Conservation (phyloP, 306 rosid genomes). For the Dalbergia cultrata region DNA sequence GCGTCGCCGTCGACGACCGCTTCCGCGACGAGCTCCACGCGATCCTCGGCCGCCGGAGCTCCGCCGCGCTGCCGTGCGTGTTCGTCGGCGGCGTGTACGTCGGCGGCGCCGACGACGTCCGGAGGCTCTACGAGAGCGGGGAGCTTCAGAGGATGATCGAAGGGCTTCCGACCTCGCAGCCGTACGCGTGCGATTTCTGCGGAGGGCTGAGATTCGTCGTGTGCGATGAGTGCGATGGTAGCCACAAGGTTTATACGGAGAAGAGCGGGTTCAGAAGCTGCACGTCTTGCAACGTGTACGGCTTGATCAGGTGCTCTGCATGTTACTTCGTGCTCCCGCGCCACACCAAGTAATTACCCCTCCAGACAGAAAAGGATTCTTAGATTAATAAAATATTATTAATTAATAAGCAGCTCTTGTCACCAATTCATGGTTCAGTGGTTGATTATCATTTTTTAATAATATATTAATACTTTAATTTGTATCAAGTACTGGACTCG, state of each 20-base stretch:
- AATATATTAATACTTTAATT: too few species aligned
- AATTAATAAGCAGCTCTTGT: background rate
- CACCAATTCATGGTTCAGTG: too few species aligned
- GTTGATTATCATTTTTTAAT: background rate
- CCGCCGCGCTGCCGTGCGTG: conserved; percentile 64
- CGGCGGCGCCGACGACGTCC: conserved; percentile 80
- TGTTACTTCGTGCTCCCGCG: conserved; percentile 57
- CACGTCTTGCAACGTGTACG: conserved; percentile 66
- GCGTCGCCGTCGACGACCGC: conserved; percentile 61
- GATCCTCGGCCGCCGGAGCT: conserved; percentile 53
- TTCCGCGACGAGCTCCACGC: conserved; percentile 66
- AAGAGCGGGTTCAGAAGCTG: conserved; percentile 68
- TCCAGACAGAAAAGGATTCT: background rate
- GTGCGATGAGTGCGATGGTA: conserved; percentile 79
- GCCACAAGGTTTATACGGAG: conserved; percentile 69
- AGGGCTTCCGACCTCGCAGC: conserved; percentile 59
- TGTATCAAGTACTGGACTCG: too few species aligned
- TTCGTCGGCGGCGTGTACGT: conserved; percentile 70
- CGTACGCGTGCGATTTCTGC: conserved; percentile 60
- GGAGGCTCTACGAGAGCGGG: conserved; percentile 67
- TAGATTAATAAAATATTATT: background rate
- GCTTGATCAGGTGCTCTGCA: conserved; percentile 71
- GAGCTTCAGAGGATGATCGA: conserved; percentile 64
- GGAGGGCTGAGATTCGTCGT: conserved; percentile 78
- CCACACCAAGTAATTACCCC: conserved; percentile 41